Evolutionary conservation across 176 grass and related monocot species (phyloP).

Genomic region (Aegilops longissima): DNA sequence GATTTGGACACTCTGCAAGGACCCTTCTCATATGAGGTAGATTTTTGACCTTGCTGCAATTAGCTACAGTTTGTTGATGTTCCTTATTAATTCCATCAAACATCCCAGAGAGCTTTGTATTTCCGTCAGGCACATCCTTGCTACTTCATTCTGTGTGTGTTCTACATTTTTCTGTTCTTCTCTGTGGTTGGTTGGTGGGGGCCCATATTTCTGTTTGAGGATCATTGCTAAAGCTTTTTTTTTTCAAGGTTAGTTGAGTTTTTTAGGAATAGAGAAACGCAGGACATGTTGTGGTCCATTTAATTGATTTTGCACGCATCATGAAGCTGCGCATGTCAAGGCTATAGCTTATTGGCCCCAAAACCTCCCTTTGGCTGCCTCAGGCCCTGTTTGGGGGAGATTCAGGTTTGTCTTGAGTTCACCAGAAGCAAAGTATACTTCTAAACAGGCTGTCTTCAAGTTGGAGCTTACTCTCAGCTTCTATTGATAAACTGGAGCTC

Average conservation of each 20-base stretch:
- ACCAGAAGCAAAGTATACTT: neutral
- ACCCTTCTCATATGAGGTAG: constrained; percentile 97
- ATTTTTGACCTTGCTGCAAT: constrained; percentile 6
- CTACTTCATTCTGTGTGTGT: constrained; percentile 7
- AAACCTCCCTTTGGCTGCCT: neutral
- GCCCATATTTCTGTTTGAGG: neutral
- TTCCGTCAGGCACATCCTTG: neutral
- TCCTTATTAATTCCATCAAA: neutral
- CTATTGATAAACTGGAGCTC: neutral
- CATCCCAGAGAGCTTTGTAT: neutral
- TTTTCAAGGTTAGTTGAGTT: neutral
- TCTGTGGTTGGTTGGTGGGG: neutral
- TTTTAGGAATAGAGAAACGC: neutral
- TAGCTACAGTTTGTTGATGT: neutral
- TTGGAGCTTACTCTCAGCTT: neutral
- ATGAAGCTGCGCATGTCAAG: neutral
- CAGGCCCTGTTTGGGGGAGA: neutral
- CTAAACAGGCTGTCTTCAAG: neutral
- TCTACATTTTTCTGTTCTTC: neutral
- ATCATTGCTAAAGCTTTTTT: neutral
- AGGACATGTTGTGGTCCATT: neutral
- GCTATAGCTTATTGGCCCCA: constrained; percentile 6
- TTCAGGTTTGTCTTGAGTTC: neutral
- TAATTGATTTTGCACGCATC: constrained; percentile 23
- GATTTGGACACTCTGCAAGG: constrained; percentile 84